phyloP scores from a whole-genome alignment of 176 grass and related monocot genomes.

The Eleusine coracana region DNA sequence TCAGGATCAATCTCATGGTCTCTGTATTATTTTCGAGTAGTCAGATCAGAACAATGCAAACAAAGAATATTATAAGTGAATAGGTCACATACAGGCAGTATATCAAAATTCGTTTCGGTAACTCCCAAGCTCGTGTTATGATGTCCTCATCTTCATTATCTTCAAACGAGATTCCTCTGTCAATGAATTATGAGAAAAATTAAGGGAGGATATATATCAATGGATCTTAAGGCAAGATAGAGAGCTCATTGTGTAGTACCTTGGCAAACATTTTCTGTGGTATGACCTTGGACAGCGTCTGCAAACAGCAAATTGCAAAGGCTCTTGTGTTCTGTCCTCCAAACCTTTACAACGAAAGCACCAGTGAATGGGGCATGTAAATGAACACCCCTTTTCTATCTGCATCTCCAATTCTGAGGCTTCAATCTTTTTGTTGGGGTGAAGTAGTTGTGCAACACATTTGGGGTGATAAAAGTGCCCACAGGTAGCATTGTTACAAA shows the following conservation, averaged over 20 bases:
- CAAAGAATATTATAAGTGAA: conserved; percentile 22
- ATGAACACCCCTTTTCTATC: conserved; percentile 65
- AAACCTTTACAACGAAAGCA: conserved; percentile 71
- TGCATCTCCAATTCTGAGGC: conserved; percentile 60
- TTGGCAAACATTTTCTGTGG: conserved; percentile 91
- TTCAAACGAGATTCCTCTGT: conserved; percentile 62
- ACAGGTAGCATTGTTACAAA: conserved; percentile 93
- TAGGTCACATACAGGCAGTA: conserved; percentile 67
- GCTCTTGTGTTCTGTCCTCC: conserved; percentile 64
- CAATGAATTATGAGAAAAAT: conserved; percentile 24
- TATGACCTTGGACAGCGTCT: conserved; percentile 90
- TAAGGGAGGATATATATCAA: conserved; percentile 8
- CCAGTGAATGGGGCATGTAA: conserved; percentile 84
- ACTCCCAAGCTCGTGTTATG: conserved; percentile 63
- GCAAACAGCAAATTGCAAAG: conserved; percentile 85
- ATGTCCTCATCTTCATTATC: conserved; percentile 51
- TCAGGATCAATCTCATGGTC: conserved; percentile 70
- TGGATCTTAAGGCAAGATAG: conserved; percentile 20
- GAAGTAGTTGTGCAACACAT: conserved; percentile 70
- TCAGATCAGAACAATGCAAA: conserved; percentile 42
- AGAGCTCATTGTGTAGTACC: conserved; percentile 36
- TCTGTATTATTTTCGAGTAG: conserved; percentile 44
- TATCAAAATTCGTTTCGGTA: conserved; percentile 78
- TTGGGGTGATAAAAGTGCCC: conserved; percentile 95
- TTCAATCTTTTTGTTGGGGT: conserved; percentile 50